Evolutionary conservation across 768 basidiomycete species (phyloP).

Genomic region (Leccinum disarticulatum): DNA sequence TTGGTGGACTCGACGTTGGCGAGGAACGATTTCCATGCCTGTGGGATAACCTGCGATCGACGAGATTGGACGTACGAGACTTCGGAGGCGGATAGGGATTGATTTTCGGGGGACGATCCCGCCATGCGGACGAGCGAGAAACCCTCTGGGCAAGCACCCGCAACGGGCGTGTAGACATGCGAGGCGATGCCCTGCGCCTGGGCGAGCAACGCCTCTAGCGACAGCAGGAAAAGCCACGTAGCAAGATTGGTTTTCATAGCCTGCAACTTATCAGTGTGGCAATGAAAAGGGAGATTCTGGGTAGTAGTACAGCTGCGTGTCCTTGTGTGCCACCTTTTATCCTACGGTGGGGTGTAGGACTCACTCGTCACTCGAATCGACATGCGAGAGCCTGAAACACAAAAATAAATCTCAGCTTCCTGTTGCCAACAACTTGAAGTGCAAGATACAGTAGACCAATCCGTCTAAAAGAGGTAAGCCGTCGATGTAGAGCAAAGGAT

Average conservation of each 20-base stretch:
- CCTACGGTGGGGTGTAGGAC: background rate
- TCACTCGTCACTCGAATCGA: background rate
- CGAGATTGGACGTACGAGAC: constrained; percentile 36
- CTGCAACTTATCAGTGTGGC: background rate
- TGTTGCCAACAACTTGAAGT: background rate
- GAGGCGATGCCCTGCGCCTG: constrained; percentile 27
- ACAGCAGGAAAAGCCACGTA: constrained; percentile 17
- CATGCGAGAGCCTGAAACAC: background rate
- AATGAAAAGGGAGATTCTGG: background rate
- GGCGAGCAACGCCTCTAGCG: constrained; percentile 3
- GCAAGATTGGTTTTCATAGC: background rate
- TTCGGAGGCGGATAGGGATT: constrained; percentile 39
- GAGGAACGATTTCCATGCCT: constrained; percentile 42
- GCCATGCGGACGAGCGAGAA: constrained; percentile 32
- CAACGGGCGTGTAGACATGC: constrained; percentile 24
- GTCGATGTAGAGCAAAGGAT: no score
- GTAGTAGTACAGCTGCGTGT: background rate
- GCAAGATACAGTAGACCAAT: no score
- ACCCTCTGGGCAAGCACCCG: constrained; percentile 19
- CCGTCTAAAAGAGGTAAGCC: no score
- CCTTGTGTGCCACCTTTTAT: background rate
- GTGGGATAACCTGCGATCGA: constrained; percentile 35
- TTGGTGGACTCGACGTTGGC: constrained; percentile 35
- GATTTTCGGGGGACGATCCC: constrained; percentile 21
- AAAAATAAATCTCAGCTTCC: background rate